A percentile compares a stretch with the other conserved stretches of the same genome.
These are phyloP conservation scores for Eimeria necatrix DNA, from an alignment of 169 alveolate genomes.

Conservation along the genomic window DNA sequence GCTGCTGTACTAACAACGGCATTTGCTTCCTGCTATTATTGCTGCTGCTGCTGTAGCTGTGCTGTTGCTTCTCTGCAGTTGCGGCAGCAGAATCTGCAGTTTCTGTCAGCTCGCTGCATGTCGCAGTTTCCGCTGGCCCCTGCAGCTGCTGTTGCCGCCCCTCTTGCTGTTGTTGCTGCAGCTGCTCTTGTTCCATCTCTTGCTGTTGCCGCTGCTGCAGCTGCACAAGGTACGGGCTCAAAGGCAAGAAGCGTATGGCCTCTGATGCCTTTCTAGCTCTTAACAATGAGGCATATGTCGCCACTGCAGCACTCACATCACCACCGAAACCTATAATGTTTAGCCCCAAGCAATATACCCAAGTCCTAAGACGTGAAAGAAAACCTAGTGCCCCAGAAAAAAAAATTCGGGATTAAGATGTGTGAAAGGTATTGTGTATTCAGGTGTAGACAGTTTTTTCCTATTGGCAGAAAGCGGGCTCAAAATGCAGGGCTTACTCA, in stretches of 20 bases:
- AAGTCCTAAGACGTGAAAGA: not conserved
- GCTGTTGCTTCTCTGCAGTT: not conserved
- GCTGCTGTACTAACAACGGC: not conserved
- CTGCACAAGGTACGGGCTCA: not conserved
- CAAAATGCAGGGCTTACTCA: not conserved
- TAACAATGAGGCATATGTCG: not conserved
- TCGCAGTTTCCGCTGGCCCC: not conserved
- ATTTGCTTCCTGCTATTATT: not conserved
- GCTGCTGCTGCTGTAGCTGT: no score
- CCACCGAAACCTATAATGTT: not conserved
- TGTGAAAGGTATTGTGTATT: no score
- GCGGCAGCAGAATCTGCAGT: not conserved
- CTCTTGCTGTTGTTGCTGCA: not conserved
- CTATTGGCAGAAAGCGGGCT: not conserved
- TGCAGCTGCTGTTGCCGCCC: not conserved
- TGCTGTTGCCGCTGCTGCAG: not conserved
- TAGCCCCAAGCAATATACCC: not conserved
- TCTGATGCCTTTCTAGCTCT: not conserved
- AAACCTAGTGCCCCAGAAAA: no score
- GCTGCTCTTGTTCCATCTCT: not conserved
- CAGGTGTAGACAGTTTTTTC: not conserved
- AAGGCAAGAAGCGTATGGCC: conserved; percentile 23
- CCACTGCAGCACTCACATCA: not conserved
- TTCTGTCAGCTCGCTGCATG: not conserved
- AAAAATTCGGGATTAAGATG: no score